phyloP scores from a whole-genome alignment of 306 rosid species.

The Cucurbita pepo region DNA sequence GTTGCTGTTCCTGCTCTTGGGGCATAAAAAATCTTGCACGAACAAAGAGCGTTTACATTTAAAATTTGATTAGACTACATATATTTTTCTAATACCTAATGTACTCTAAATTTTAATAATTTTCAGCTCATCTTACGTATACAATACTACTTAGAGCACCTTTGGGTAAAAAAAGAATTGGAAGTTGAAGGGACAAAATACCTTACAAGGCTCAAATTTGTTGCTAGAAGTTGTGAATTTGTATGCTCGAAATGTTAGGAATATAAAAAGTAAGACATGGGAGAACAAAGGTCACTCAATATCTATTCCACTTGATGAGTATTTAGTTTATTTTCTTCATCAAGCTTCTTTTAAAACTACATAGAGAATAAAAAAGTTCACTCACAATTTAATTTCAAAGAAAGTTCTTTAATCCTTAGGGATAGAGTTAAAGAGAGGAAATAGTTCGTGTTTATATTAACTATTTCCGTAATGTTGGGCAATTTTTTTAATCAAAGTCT shows the following conservation, averaged over 20 bases:
- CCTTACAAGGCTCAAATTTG: not conserved
- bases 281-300: not conserved
- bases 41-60: not conserved
- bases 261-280: not conserved
- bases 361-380: not conserved
- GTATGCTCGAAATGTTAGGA: not conserved
- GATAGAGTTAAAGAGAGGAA: not conserved
- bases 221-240: not conserved
- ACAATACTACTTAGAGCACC: not conserved
- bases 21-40: not conserved
- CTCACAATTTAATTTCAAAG: not conserved
- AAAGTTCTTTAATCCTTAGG: not conserved
- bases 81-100: not conserved
- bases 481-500: not conserved
- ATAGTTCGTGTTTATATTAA: not conserved
- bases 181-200: not conserved
- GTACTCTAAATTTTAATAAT: not conserved
- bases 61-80: not conserved
- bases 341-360: not conserved
- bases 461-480: not conserved
- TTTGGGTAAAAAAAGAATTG: not conserved
- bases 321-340: not conserved
- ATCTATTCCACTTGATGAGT: not conserved
- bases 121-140: not conserved
- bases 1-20: not conserved